Conservation (phyloP, 257 asterid genomes). For the Solanum ossicruentum region DNA sequence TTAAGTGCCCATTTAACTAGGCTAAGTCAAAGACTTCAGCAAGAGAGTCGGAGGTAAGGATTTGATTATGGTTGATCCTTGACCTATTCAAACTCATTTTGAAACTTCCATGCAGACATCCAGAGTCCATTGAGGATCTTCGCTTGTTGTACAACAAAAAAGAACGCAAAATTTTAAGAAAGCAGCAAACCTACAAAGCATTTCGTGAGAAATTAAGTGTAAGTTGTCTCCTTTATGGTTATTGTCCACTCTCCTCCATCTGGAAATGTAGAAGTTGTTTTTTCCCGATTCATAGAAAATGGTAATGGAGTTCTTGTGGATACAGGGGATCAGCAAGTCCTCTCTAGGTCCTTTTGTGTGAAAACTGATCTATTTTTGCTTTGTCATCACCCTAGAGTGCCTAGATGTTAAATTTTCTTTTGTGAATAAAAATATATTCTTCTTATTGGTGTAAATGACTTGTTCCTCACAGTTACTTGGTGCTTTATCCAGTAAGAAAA, state of each 20-base stretch:
- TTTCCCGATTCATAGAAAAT: slow-evolving; percentile 1
- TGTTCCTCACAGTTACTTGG: background rate
- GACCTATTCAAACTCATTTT: background rate
- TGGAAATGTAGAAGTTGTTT: background rate
- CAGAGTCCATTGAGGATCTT: slow-evolving; percentile 78
- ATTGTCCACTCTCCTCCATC: background rate
- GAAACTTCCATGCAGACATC: slow-evolving; percentile 40
- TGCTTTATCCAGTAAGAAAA: background rate
- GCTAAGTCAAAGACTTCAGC: slow-evolving; percentile 48
- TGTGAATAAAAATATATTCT: background rate
- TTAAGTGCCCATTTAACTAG: slow-evolving; percentile 49
- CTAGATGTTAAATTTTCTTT: background rate
- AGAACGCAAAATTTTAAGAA: slow-evolving; percentile 53
- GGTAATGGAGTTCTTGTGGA: background rate
- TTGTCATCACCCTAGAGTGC: background rate
- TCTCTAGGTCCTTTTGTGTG: background rate
- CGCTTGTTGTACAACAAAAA: slow-evolving; percentile 50
- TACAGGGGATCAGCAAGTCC: background rate
- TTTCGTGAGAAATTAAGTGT: slow-evolving; percentile 59
- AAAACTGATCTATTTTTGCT: background rate
- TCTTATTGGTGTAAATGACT: background rate
- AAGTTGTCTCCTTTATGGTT: slow-evolving; percentile 19
- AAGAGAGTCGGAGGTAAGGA: slow-evolving; percentile 63
- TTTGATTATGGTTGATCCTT: background rate
- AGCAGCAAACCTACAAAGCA: slow-evolving; percentile 49